A percentile compares a stretch with the other conserved stretches of the same genome.
Conservation (phyloP, 805 yeast species). For the Starmera quercuum region DNA sequence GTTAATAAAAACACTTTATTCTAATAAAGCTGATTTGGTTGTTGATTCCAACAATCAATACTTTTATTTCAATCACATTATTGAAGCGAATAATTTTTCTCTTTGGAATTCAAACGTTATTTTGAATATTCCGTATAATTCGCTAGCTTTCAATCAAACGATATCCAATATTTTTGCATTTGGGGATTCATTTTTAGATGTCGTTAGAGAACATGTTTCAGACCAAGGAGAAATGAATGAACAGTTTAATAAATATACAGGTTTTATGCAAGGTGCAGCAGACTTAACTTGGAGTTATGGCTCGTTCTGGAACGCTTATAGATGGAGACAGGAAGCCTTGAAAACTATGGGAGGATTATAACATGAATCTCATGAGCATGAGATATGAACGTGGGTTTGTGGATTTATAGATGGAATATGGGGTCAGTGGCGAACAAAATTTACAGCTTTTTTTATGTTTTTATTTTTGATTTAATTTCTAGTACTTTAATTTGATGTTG, state of each 20-base stretch:
- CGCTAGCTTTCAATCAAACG: conserved; percentile 37
- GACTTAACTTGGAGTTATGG: conserved; percentile 90
- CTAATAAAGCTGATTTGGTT: conserved; percentile 33
- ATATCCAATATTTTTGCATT: conserved; percentile 39
- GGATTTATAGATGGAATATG: too few relatives aligned
- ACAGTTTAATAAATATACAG: conserved; percentile 75
- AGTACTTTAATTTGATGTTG: too few relatives aligned
- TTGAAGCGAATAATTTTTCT: conserved; percentile 11
- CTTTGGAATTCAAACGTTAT: conserved; percentile 3
- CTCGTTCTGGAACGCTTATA: conserved; percentile 60
- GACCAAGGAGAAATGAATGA: conserved; percentile 74
- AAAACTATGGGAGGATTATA: conserved; percentile 2
- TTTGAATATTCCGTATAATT: conserved; percentile 20
- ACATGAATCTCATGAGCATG: too few relatives aligned
- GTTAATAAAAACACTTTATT: conserved; percentile 37
- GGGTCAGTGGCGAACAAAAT: too few relatives aligned
- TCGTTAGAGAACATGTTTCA: conserved; percentile 52
- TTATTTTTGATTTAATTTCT: too few relatives aligned
- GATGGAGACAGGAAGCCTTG: conserved; percentile 48
- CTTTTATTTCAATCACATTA: conserved; percentile 24
- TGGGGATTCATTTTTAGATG: conserved; percentile 61
- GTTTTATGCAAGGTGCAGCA: conserved; percentile 82
- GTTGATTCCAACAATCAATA: conserved; percentile 24
- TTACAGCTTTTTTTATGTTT: too few relatives aligned
- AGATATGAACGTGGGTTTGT: too few relatives aligned